Percentiles rank a stretch among this genome's conserved stretches.
phyloP scores from a whole-genome alignment of 2,329 filamentous ascomycete species.

The Pseudogymnoascus sp. region DNA sequence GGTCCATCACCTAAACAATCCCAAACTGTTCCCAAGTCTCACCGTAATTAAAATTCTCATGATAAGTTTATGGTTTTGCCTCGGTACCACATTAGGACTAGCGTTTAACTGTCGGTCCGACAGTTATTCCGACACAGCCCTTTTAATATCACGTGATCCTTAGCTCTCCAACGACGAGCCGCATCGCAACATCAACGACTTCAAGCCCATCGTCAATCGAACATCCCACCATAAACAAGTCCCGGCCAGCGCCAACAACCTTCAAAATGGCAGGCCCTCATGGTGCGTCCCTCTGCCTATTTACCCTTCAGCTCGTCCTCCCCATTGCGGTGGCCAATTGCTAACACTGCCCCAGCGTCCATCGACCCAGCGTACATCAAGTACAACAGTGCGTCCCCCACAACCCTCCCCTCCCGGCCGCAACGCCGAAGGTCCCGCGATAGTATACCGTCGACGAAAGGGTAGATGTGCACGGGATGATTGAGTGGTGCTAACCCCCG shows the following conservation, averaged over 20 bases:
- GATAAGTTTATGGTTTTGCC: not conserved
- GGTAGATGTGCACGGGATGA: not conserved
- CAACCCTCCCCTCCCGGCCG: conserved; percentile 9
- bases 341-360: conserved; percentile 11
- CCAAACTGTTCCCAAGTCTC: not conserved
- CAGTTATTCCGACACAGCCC: not conserved
- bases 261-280: conserved; percentile 42
- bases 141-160: not conserved
- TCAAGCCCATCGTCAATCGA: not conserved
- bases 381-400: conserved; percentile 39
- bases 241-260: conserved; percentile 15
- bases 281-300: conserved; percentile 28
- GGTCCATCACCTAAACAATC: not conserved
- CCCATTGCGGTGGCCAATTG: not conserved
- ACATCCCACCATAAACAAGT: conserved; percentile 7
- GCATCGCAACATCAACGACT: conserved; percentile 14
- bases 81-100: not conserved
- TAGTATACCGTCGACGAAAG: not conserved
- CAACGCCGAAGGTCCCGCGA: not conserved
- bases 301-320: not conserved
- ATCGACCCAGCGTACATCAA: conserved; percentile 46
- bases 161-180: conserved; percentile 2
- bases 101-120: not conserved
- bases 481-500: conserved; percentile 15
- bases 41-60: not conserved